phyloP scores from a whole-genome alignment of 2,329 filamentous ascomycete genomes.

The Trichoderma sp. region DNA sequence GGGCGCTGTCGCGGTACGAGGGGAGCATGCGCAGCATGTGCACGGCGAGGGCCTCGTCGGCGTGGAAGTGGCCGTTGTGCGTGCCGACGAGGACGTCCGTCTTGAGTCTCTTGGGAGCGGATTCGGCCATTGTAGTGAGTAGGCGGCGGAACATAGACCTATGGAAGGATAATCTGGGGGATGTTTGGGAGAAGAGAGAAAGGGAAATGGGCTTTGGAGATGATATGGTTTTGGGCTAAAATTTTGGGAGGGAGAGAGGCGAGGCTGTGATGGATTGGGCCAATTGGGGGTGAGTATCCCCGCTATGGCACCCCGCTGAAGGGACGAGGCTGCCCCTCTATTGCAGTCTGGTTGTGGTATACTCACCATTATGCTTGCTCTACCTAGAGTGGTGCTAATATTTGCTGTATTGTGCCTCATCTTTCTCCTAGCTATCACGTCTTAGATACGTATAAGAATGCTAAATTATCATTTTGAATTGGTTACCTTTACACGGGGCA shows the following conservation, averaged over 20 bases:
- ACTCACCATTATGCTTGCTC: not conserved
- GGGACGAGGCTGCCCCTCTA: not conserved
- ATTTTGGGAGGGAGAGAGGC: not conserved
- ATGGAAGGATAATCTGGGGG: too few species aligned
- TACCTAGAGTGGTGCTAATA: not conserved
- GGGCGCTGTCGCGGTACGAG: slow-evolving; percentile 67
- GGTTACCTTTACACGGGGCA: not conserved
- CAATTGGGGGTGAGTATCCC: not conserved
- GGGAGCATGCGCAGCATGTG: slow-evolving; percentile 92
- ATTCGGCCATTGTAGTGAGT: slow-evolving; percentile 52
- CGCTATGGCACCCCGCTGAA: not conserved
- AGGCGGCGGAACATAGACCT: slow-evolving; percentile 35
- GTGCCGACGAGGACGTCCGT: slow-evolving; percentile 76
- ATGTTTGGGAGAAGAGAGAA: not conserved
- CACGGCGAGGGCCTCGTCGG: slow-evolving; percentile 94
- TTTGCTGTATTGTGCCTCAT: not conserved
- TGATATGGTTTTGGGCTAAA: not conserved
- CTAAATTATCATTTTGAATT: not conserved
- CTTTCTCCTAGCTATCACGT: not conserved
- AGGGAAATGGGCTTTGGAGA: not conserved
- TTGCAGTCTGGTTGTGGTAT: not conserved
- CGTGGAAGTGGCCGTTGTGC: slow-evolving; percentile 98
- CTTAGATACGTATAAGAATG: not conserved
- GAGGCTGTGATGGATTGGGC: not conserved
- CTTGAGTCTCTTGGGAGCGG: slow-evolving; percentile 79